A percentile compares a stretch with the other conserved stretches of the same genome.
phyloP scores from a whole-genome alignment of 1,284 basidiomycete genomes.

The Hemileia vastatrix region DNA sequence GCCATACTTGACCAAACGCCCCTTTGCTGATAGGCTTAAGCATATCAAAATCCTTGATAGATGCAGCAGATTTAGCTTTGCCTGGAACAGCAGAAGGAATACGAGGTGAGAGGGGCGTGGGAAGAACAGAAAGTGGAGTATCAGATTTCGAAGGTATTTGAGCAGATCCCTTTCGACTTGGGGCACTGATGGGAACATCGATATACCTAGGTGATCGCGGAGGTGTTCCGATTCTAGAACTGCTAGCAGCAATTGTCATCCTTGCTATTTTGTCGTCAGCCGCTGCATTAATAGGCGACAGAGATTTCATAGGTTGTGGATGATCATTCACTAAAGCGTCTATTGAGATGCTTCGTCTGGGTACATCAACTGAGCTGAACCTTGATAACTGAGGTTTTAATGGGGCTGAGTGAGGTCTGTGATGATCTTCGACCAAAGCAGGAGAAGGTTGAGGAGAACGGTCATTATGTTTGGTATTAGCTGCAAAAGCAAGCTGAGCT shows the following conservation, averaged over 20 bases:
- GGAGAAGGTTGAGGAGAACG: neutral
- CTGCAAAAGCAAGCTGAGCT: slow-evolving; percentile 58
- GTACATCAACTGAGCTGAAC: neutral
- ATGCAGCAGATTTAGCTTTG: slow-evolving; percentile 70
- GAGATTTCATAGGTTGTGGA: neutral
- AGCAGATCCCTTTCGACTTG: slow-evolving; percentile 1
- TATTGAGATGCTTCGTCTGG: too few relatives aligned
- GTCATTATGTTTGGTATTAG: slow-evolving; percentile 26
- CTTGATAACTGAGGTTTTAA: neutral
- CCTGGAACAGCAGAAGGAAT: slow-evolving; percentile 66
- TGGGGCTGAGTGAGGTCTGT: neutral
- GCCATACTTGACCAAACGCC: slow-evolving; percentile 94
- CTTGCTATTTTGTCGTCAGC: neutral
- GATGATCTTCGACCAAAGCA: neutral
- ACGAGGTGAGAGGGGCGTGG: slow-evolving; percentile 67
- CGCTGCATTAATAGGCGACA: slow-evolving; percentile 8
- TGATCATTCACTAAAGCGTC: too few relatives aligned
- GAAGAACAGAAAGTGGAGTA: slow-evolving; percentile 46
- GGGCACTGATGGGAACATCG: neutral
- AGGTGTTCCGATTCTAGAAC: slow-evolving; percentile 12
- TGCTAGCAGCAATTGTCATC: neutral
- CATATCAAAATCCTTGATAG: slow-evolving; percentile 98
- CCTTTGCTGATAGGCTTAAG: slow-evolving; percentile 99
- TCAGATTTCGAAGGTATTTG: neutral
- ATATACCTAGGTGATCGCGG: slow-evolving; percentile 13